Conservation (phyloP, 2,329 filamentous ascomycete species). For the Phyllosticta citrichinensis region DNA sequence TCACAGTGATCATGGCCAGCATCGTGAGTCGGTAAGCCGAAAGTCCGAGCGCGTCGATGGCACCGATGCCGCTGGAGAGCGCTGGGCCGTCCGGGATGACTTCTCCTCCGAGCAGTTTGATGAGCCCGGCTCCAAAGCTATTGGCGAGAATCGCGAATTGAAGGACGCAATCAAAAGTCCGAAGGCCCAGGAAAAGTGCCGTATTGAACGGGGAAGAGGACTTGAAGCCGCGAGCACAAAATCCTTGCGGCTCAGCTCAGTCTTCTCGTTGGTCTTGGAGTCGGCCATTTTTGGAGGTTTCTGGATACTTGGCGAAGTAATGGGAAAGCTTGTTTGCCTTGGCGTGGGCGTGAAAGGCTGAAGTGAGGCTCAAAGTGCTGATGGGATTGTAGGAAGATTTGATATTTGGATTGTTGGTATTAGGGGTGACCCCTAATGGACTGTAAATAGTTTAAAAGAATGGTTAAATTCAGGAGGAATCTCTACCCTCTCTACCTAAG, state of each 20-base stretch:
- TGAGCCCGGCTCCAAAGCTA: conserved; percentile 31
- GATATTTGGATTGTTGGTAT: neutral
- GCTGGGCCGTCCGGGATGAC: conserved; percentile 30
- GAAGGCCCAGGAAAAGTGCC: conserved; percentile 35
- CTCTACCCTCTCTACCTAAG: no score
- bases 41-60: conserved; percentile 36
- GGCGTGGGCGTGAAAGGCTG: neutral
- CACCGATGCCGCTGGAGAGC: conserved; percentile 17
- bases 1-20: conserved; percentile 44
- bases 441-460: no score
- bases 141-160: conserved; percentile 42
- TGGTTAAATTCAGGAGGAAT: no score
- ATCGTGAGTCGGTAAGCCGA: conserved; percentile 43
- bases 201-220: conserved; percentile 29
- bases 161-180: conserved; percentile 37
- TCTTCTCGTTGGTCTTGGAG: neutral
- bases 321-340: neutral
- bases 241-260: conserved; percentile 13
- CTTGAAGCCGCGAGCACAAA: conserved; percentile 33
- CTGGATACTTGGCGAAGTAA: neutral
- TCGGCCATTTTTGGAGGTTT: neutral
- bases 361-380: neutral
- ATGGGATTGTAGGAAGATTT: neutral
- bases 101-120: conserved; percentile 37
- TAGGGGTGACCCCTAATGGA: no score